Evolutionary conservation across 805 yeast genomes (phyloP).

Genomic region (Schwanniomyces vanrijiae): DNA sequence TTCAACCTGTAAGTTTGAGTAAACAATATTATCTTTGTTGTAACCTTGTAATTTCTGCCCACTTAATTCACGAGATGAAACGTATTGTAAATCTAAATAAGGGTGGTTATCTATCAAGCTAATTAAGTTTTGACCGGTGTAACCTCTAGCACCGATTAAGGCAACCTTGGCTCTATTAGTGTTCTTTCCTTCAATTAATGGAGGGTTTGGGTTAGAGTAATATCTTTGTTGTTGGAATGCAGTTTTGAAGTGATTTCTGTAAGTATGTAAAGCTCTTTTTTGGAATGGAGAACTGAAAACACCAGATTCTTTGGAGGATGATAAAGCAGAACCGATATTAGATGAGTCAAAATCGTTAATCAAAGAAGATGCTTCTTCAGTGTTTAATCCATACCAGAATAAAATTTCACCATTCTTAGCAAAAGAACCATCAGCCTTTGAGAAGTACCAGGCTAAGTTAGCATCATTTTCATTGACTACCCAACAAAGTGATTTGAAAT

Average conservation of each 20-base stretch:
- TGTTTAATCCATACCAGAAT: conserved; percentile 91
- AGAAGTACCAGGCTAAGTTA: conserved; percentile 88
- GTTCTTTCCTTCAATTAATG: conserved; percentile 63
- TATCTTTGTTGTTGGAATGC: conserved; percentile 14
- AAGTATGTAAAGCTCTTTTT: conserved; percentile 53
- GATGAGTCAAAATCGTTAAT: conserved; percentile 51
- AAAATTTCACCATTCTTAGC: conserved; percentile 83
- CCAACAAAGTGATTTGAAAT: conserved; percentile 80
- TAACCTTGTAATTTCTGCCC: conserved; percentile 89
- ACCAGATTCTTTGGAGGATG: conserved; percentile 43
- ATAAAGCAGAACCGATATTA: conserved; percentile 32
- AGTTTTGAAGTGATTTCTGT: conserved; percentile 5
- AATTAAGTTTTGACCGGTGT: conserved; percentile 91
- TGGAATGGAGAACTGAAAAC: conserved; percentile 50
- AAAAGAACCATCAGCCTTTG: conserved; percentile 91
- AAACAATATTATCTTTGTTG: conserved; percentile 73
- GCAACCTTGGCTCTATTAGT: conserved; percentile 72
- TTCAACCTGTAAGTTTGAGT: conserved; percentile 84
- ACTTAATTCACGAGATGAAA: conserved; percentile 90
- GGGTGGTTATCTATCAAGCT: conserved; percentile 86
- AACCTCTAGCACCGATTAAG: conserved; percentile 97
- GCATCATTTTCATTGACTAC: conserved; percentile 85
- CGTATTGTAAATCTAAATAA: conserved; percentile 82
- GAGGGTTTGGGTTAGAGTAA: conserved; percentile 67
- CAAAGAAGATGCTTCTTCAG: conserved; percentile 60